phyloP scores from a whole-genome alignment of 176 grass and related monocot species.

The Cenchrus fungigraminus region DNA sequence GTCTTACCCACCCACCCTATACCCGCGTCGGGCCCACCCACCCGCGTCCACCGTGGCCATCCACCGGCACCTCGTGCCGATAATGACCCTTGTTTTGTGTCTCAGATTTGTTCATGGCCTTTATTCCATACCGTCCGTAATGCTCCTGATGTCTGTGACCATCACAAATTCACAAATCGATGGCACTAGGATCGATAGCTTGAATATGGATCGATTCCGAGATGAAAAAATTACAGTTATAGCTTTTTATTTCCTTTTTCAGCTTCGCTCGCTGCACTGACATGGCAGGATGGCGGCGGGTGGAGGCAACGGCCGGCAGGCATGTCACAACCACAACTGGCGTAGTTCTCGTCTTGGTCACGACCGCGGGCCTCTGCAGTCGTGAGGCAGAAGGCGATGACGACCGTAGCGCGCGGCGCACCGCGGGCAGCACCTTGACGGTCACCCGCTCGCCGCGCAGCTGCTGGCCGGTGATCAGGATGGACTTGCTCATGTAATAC shows the following conservation, averaged over 20 bases:
- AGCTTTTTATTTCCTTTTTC: background rate
- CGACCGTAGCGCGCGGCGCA: background rate
- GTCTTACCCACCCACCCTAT: too few relatives aligned
- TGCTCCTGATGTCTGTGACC: background rate
- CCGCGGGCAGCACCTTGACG: background rate
- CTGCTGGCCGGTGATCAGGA: slow-evolving; percentile 26
- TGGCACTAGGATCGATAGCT: background rate
- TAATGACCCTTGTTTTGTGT: background rate
- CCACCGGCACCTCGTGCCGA: too few relatives aligned
- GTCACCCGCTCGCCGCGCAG: background rate
- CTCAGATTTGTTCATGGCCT: background rate
- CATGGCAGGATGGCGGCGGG: slow-evolving; percentile 8
- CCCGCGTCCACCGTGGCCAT: too few relatives aligned
- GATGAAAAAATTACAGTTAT: background rate
- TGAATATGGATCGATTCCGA: background rate
- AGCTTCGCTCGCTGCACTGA: background rate
- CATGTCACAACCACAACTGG: background rate
- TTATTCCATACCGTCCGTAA: background rate
- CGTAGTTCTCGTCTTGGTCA: background rate
- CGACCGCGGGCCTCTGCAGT: slow-evolving; percentile 1
- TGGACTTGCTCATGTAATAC: slow-evolving; percentile 22
- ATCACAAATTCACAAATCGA: background rate
- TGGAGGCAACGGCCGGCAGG: background rate
- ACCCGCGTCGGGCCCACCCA: too few relatives aligned
- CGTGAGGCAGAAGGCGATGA: slow-evolving; percentile 4